phyloP scores from a whole-genome alignment of 169 alveolate species.

The Eimeria falciformis region DNA sequence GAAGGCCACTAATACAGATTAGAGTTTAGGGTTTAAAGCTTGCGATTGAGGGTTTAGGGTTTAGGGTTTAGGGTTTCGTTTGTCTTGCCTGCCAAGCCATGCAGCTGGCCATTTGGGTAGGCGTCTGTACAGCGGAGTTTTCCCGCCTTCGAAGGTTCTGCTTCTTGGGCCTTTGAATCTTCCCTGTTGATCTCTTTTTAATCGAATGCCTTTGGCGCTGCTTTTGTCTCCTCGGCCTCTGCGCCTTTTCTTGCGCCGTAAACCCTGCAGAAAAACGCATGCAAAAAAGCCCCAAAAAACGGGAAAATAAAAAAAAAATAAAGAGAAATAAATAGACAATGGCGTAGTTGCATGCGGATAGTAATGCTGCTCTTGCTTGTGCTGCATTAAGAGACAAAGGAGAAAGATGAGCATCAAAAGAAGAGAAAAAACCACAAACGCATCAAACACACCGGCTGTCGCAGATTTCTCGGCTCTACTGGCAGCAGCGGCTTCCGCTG shows the following conservation, averaged over 20 bases:
- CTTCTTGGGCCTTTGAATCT: conserved; percentile 81
- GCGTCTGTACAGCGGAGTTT: conserved; percentile 87
- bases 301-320: too few species aligned
- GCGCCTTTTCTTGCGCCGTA: conserved; percentile 79
- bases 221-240: conserved; percentile 89
- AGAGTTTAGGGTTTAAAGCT: not conserved
- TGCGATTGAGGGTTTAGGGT: not conserved
- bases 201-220: conserved; percentile 87
- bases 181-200: conserved; percentile 84
- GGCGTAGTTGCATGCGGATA: too few species aligned
- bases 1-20: not conserved
- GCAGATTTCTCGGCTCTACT: not conserved
- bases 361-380: too few species aligned
- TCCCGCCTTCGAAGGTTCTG: conserved; percentile 89
- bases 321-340: too few species aligned
- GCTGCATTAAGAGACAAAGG: not conserved
- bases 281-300: too few species aligned
- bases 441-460: not conserved
- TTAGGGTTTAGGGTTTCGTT: not conserved
- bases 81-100: conserved; percentile 78
- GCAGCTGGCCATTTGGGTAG: conserved; percentile 90
- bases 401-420: not conserved
- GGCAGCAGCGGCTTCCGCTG: conserved; percentile 14
- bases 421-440: not conserved
- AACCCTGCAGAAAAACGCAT: not conserved